phyloP scores from a whole-genome alignment of 2,329 filamentous ascomycete genomes.

The Penicillium hesseltinei region DNA sequence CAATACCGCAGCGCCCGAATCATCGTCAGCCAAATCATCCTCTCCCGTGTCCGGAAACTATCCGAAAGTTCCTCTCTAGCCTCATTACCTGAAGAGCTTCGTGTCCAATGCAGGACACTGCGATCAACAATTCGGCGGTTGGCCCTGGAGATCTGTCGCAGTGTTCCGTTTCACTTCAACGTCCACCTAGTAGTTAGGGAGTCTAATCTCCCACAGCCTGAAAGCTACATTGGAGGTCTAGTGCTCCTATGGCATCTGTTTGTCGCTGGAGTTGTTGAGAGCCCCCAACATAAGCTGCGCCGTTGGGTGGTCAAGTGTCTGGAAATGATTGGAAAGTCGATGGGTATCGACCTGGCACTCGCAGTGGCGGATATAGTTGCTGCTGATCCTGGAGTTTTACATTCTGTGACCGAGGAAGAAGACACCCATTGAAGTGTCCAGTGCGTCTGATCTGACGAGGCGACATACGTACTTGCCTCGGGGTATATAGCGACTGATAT shows the following conservation, averaged over 20 bases:
- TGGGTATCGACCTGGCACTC: slow-evolving; percentile 41
- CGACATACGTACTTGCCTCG: background rate
- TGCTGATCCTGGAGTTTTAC: slow-evolving; percentile 28
- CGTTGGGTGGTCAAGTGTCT: slow-evolving; percentile 35
- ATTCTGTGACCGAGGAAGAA: slow-evolving; percentile 20
- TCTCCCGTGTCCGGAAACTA: slow-evolving; percentile 29
- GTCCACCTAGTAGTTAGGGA: slow-evolving; percentile 17
- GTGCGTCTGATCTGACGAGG: background rate
- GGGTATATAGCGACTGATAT: background rate
- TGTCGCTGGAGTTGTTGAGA: slow-evolving; percentile 35
- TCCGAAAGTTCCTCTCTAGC: slow-evolving; percentile 20
- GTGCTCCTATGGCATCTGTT: slow-evolving; percentile 41
- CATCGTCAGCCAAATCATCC: slow-evolving; percentile 52
- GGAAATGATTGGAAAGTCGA: slow-evolving; percentile 33
- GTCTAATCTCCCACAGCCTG: slow-evolving; percentile 20
- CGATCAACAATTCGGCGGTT: slow-evolving; percentile 30
- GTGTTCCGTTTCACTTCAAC: slow-evolving; percentile 37
- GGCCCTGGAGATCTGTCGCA: slow-evolving; percentile 38
- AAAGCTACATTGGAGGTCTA: slow-evolving; percentile 34
- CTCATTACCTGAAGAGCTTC: slow-evolving; percentile 31
- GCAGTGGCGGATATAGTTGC: slow-evolving; percentile 35
- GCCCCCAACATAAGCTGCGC: slow-evolving; percentile 25
- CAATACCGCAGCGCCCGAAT: slow-evolving; percentile 61
- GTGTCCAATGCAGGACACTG: slow-evolving; percentile 30
- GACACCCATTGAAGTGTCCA: slow-evolving; percentile 11